Evolutionary conservation across 768 basidiomycete species (phyloP).

Genomic region (Gloeostereum incarnatum): DNA sequence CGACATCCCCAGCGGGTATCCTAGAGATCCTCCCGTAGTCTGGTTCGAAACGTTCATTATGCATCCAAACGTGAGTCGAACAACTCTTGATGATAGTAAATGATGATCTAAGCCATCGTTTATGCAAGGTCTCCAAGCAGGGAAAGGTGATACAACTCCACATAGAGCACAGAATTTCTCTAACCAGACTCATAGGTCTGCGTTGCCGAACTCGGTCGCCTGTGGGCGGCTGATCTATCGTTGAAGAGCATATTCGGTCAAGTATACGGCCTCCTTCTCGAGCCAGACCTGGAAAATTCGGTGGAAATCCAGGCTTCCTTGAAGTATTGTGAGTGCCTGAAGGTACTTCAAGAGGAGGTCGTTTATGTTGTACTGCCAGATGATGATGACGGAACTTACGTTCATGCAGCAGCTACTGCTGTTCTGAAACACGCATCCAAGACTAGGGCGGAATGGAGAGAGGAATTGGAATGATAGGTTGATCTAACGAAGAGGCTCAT

Average conservation of each 20-base stretch:
- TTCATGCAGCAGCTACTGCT: slow-evolving; percentile 17
- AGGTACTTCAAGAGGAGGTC: not conserved
- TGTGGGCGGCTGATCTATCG: slow-evolving; percentile 20
- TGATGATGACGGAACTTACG: slow-evolving; percentile 20
- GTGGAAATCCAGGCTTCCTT: slow-evolving; percentile 19
- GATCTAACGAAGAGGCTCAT: slow-evolving; percentile 1
- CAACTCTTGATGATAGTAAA: not conserved
- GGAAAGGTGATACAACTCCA: slow-evolving; percentile 13
- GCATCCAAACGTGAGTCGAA: slow-evolving; percentile 17
- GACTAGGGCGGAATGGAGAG: slow-evolving; percentile 13
- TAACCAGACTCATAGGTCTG: slow-evolving; percentile 13
- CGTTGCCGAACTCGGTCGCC: slow-evolving; percentile 18
- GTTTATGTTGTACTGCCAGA: slow-evolving; percentile 9
- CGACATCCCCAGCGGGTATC: slow-evolving; percentile 15
- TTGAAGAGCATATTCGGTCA: slow-evolving; percentile 16
- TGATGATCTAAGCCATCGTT: not conserved
- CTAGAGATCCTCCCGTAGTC: slow-evolving; percentile 18
- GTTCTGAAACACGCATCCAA: slow-evolving; percentile 15
- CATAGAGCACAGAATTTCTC: not conserved
- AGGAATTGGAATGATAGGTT: slow-evolving; percentile 12
- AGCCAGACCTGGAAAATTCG: slow-evolving; percentile 20
- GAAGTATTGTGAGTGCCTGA: slow-evolving; percentile 16
- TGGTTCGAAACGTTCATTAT: slow-evolving; percentile 19
- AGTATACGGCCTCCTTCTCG: slow-evolving; percentile 15
- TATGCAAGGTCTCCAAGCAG: slow-evolving; percentile 18